These are phyloP conservation scores for Epichloe uncinata DNA, from an alignment of 2,329 filamentous ascomycete genomes.

Conservation along the genomic window DNA sequence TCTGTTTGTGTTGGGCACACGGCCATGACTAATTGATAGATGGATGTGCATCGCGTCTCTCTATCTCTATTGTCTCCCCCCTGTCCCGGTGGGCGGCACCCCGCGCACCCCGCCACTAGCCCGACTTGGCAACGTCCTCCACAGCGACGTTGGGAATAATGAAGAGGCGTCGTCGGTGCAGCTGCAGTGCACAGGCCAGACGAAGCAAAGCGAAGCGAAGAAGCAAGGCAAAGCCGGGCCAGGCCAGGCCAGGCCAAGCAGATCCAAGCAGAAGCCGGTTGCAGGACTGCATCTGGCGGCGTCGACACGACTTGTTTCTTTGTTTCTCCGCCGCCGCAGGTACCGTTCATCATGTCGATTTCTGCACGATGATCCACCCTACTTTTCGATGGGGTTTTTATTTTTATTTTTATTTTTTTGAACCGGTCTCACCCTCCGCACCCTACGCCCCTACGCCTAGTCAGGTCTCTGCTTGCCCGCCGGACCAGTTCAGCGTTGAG, in stretches of 20 bases:
- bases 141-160: background rate
- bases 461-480: slow-evolving; percentile 4
- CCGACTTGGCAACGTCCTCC: slow-evolving; percentile 2
- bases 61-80: slow-evolving; percentile 7
- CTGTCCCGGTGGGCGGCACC: slow-evolving; percentile 1
- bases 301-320: slow-evolving; percentile 6
- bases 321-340: slow-evolving; percentile 17
- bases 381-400: background rate
- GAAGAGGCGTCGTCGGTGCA: slow-evolving; percentile 3
- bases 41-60: background rate
- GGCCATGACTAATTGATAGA: background rate
- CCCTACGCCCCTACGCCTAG: background rate
- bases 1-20: background rate
- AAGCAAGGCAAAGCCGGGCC: background rate
- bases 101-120: slow-evolving; percentile 7
- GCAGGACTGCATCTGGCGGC: background rate
- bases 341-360: slow-evolving; percentile 16
- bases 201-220: slow-evolving; percentile 5
- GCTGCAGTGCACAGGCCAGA: slow-evolving; percentile 3
- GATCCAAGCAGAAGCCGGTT: background rate
- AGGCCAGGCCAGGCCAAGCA: background rate
- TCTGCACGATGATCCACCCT: slow-evolving; percentile 17
- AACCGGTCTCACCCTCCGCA: slow-evolving; percentile 10
- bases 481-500: background rate
- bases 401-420: background rate